These are phyloP conservation scores for Chrysopogon serrulatus DNA, from an alignment of 176 grass and related monocot species.

Conservation along the genomic window DNA sequence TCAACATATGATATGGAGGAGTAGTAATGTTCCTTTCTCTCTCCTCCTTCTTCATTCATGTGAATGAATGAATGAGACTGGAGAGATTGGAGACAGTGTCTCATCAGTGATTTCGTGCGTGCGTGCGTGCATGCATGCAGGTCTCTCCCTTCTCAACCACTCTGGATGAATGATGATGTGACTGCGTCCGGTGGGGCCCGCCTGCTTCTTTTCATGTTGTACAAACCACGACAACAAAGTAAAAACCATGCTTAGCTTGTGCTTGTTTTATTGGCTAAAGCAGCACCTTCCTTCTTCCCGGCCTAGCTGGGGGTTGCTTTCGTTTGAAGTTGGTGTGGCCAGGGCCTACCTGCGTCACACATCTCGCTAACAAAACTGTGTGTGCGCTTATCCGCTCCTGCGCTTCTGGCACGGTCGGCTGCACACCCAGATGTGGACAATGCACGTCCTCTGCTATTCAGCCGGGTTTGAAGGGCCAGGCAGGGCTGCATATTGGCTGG, in stretches of 20 bases:
- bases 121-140: slow-evolving; percentile 31
- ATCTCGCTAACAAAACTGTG: slow-evolving; percentile 44
- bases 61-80: background rate
- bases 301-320: slow-evolving; percentile 24
- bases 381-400: slow-evolving; percentile 30
- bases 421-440: slow-evolving; percentile 8
- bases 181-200: slow-evolving; percentile 3
- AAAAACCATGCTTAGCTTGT: background rate
- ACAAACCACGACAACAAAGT: background rate
- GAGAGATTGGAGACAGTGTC: background rate
- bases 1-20: background rate
- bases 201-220: background rate
- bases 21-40: background rate
- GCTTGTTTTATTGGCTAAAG: slow-evolving; percentile 3
- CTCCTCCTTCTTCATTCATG: background rate
- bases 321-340: slow-evolving; percentile 41
- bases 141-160: slow-evolving; percentile 5
- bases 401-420: slow-evolving; percentile 23
- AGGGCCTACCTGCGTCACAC: slow-evolving; percentile 23
- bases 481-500: too few relatives aligned
- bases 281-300: background rate
- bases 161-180: slow-evolving; percentile 32
- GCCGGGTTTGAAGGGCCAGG: too few relatives aligned
- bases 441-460: background rate
- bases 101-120: too few relatives aligned